phyloP scores from a whole-genome alignment of 2,329 filamentous ascomycete genomes.

The Cladosporium sp. region DNA sequence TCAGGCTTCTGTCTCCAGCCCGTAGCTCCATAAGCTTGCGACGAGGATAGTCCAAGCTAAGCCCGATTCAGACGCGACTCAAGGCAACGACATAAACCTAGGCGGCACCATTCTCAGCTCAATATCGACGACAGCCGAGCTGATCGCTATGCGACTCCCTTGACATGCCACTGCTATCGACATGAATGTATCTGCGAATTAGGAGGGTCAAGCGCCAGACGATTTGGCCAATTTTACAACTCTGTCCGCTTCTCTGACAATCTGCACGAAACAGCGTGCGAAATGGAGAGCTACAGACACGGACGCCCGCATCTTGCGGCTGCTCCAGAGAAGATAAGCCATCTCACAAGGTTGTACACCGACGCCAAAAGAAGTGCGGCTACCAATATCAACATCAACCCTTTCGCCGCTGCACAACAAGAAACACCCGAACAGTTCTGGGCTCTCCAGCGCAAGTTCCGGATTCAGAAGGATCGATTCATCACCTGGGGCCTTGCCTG shows the following conservation, averaged over 20 bases:
- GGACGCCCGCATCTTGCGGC: slow-evolving; percentile 16
- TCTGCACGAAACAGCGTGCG: not conserved
- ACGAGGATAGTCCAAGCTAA: not conserved
- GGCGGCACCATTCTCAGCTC: slow-evolving; percentile 7
- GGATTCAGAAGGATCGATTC: slow-evolving; percentile 74
- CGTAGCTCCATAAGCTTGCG: too few species aligned
- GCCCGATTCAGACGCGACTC: not conserved
- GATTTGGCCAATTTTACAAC: too few species aligned
- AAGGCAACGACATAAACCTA: not conserved
- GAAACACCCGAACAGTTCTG: slow-evolving; percentile 61
- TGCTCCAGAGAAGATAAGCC: slow-evolving; percentile 20
- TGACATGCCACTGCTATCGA: not conserved
- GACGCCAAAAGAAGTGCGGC: slow-evolving; percentile 70
- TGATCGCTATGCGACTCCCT: not conserved
- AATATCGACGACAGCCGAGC: not conserved
- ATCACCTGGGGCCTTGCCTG: slow-evolving; percentile 78
- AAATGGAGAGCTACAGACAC: slow-evolving; percentile 21
- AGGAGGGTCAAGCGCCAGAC: too few species aligned
- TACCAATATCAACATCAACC: slow-evolving; percentile 56
- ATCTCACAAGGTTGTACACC: slow-evolving; percentile 68
- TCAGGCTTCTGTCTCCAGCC: too few species aligned
- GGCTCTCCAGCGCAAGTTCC: slow-evolving; percentile 68
- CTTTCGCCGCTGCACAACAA: slow-evolving; percentile 33
- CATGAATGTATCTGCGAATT: not conserved
- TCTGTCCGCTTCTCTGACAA: not conserved